Evolutionary conservation across 148 eudicot genomes (phyloP).

Genomic region (Rhododendron simsii): DNA sequence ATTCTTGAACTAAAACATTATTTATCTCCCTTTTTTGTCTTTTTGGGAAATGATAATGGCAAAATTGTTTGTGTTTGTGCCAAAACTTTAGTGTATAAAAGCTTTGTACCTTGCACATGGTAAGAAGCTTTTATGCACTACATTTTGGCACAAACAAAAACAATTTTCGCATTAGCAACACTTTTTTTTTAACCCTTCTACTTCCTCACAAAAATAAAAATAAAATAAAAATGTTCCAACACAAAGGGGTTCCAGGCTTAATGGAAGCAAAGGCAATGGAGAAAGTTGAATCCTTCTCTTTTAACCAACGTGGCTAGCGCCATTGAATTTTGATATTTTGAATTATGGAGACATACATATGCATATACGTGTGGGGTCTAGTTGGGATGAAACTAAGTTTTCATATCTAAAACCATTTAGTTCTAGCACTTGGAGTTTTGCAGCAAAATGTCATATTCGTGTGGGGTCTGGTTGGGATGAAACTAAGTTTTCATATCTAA

Average conservation of each 20-base stretch:
- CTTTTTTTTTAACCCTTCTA: not conserved
- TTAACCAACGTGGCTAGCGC: not conserved
- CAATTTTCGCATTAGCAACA: no score
- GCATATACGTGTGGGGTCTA: not conserved
- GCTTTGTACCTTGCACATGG: no score
- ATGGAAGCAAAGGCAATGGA: not conserved
- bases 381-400: not conserved
- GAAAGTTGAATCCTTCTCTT: not conserved
- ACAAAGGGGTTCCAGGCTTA: not conserved
- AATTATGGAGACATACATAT: not conserved
- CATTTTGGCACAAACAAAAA: no score
- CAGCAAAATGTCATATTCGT: not conserved
- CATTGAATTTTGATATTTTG: not conserved
- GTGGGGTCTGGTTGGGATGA: not conserved
- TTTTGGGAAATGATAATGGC: no score
- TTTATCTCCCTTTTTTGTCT: not conserved
- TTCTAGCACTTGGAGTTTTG: not conserved
- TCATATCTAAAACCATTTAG: not conserved
- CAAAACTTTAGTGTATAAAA: no score
- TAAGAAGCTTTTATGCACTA: no score
- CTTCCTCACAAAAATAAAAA: not conserved
- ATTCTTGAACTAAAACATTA: not conserved
- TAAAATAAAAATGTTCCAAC: not conserved
- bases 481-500: not conserved
- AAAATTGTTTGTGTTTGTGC: no score